Conservation (phyloP, 73 alveolate species). For the Symbiodinium pilosum region DNA sequence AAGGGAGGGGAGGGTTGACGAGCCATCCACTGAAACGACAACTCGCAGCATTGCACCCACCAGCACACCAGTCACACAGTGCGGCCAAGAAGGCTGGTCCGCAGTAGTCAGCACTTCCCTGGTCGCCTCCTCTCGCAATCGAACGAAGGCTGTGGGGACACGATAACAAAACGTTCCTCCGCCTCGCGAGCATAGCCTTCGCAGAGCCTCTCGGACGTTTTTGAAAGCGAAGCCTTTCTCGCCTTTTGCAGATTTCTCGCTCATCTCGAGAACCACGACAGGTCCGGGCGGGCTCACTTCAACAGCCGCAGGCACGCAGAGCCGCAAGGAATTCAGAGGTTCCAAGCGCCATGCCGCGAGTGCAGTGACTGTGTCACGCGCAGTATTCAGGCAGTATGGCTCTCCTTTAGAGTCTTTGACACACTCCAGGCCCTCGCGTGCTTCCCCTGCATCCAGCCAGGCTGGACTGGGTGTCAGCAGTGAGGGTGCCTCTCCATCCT, state of each 20-base stretch:
- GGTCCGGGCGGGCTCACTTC: conserved; percentile 61
- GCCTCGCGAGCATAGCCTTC: conserved; percentile 32
- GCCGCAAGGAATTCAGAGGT: conserved; percentile 55
- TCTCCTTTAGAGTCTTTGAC: conserved; percentile 69
- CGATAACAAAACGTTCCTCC: conserved; percentile 59
- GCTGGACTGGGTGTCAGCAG: not conserved
- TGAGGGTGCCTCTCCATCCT: not conserved
- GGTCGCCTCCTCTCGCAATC: conserved; percentile 70
- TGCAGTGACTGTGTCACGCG: not conserved
- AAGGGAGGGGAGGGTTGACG: not conserved
- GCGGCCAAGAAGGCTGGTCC: conserved; percentile 40
- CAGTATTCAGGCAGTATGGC: conserved; percentile 24
- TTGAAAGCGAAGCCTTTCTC: conserved; percentile 21
- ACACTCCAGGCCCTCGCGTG: not conserved
- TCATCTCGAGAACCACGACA: not conserved
- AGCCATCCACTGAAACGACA: not conserved
- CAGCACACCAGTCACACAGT: conserved; percentile 63
- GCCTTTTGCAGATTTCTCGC: conserved; percentile 1
- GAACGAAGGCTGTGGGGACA: conserved; percentile 49
- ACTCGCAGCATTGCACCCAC: conserved; percentile 38
- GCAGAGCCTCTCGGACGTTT: conserved; percentile 54
- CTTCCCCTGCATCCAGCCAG: not conserved
- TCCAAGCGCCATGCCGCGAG: conserved; percentile 89
- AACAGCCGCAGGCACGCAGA: conserved; percentile 81
- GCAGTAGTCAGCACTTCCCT: not conserved